phyloP scores from a whole-genome alignment of 1,284 basidiomycete genomes.

The Boletus hoseneyae region DNA sequence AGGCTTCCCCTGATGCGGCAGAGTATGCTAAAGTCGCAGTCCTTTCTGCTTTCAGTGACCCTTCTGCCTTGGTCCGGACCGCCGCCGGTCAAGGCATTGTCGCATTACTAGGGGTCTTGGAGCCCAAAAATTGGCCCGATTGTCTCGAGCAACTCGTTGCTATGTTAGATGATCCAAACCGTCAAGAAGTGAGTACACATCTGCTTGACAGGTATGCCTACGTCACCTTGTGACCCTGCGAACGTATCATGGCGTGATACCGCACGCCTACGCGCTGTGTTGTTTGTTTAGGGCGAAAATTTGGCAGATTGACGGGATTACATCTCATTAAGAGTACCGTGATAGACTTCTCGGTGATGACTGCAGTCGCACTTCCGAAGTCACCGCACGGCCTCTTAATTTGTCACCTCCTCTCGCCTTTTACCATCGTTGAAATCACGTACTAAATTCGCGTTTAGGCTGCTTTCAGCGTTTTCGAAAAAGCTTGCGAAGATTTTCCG shows the following conservation, averaged over 20 bases:
- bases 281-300: slow-evolving; percentile 11
- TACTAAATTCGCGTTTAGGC: slow-evolving; percentile 53
- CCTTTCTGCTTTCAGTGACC: slow-evolving; percentile 77
- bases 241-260: slow-evolving; percentile 4
- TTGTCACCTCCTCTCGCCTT: slow-evolving; percentile 9
- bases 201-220: not conserved
- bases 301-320: slow-evolving; percentile 6
- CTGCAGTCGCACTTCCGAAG: slow-evolving; percentile 1
- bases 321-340: slow-evolving; percentile 7
- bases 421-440: slow-evolving; percentile 3
- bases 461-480: slow-evolving; percentile 92
- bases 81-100: slow-evolving; percentile 91
- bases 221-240: not conserved
- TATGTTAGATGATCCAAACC: slow-evolving; percentile 72
- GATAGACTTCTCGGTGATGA: slow-evolving; percentile 2
- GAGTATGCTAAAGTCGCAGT: slow-evolving; percentile 83
- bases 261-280: slow-evolving; percentile 1
- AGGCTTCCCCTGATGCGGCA: slow-evolving; percentile 62
- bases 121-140: slow-evolving; percentile 91
- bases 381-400: slow-evolving; percentile 1
- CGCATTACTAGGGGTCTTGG: slow-evolving; percentile 78
- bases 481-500: slow-evolving; percentile 96
- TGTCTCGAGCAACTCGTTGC: slow-evolving; percentile 81
- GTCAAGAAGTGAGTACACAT: slow-evolving; percentile 73
- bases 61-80: slow-evolving; percentile 82